phyloP scores from a whole-genome alignment of 2,329 filamentous ascomycete species.

The Endocalyx cinctus region DNA sequence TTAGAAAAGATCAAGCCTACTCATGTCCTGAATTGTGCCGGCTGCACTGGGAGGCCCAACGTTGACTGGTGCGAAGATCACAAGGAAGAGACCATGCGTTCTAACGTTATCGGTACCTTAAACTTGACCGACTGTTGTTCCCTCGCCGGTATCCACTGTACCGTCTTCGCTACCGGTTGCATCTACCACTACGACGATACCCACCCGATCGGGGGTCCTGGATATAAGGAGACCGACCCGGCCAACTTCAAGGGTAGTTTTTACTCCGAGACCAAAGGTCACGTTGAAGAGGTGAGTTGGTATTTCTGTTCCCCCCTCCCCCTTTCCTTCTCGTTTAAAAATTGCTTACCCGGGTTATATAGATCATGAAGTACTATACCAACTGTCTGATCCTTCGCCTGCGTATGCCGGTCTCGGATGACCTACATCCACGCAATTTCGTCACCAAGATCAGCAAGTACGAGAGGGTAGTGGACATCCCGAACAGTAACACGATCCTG shows the following conservation, averaged over 20 bases:
- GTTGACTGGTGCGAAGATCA: constrained; percentile 70
- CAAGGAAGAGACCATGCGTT: constrained; percentile 62
- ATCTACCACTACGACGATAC: constrained; percentile 60
- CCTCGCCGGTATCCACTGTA: constrained; percentile 55
- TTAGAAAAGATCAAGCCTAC: constrained; percentile 58
- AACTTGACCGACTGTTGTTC: constrained; percentile 60
- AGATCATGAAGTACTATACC: constrained; percentile 58
- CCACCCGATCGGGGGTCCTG: constrained; percentile 56
- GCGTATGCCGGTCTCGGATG: constrained; percentile 65
- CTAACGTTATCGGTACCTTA: constrained; percentile 61
- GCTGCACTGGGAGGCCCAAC: constrained; percentile 62
- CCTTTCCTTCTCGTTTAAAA: constrained; percentile 2
- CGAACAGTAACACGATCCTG: constrained; percentile 65
- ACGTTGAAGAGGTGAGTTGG: constrained; percentile 55
- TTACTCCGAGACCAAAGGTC: constrained; percentile 63
- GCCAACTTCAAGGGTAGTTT: constrained; percentile 65
- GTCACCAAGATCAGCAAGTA: constrained; percentile 66
- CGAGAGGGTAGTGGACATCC: constrained; percentile 61
- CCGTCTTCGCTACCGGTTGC: constrained; percentile 64
- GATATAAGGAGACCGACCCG: constrained; percentile 57
- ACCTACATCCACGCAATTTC: constrained; percentile 62
- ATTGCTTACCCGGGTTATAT: constrained; percentile 6
- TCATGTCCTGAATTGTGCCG: constrained; percentile 63
- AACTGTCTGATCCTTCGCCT: constrained; percentile 61
- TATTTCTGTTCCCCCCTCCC: no score